phyloP scores from a whole-genome alignment of 306 rosid species.

The Cucumis hystrix region DNA sequence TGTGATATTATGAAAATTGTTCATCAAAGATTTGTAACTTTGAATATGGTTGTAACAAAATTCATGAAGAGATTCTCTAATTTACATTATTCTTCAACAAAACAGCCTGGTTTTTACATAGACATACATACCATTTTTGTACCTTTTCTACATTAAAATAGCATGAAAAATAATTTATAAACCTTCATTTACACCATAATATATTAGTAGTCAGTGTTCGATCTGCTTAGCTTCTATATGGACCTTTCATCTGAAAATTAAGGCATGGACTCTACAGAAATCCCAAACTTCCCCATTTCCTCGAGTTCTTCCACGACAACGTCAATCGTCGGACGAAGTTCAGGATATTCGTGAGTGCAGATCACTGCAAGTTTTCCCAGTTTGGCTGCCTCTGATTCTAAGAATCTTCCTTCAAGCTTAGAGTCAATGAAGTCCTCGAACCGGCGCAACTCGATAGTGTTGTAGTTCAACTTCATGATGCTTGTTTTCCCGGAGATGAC shows the following conservation, averaged over 20 bases:
- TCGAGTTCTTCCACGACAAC: slow-evolving; percentile 30
- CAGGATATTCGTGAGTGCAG: slow-evolving; percentile 59
- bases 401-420: slow-evolving; percentile 54
- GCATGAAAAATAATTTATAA: slow-evolving; percentile 1
- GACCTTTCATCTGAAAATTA: neutral
- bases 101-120: neutral
- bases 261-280: slow-evolving; percentile 3
- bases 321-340: slow-evolving; percentile 52
- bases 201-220: slow-evolving; percentile 7
- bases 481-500: slow-evolving; percentile 53
- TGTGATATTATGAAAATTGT: neutral
- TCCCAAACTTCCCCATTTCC: neutral
- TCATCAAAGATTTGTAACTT: neutral
- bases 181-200: slow-evolving; percentile 7
- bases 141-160: neutral
- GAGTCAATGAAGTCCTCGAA: slow-evolving; percentile 42
- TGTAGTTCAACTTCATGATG: slow-evolving; percentile 21
- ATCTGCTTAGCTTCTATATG: slow-evolving; percentile 1
- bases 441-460: slow-evolving; percentile 1
- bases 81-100: neutral
- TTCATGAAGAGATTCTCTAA: neutral
- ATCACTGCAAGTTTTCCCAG: slow-evolving; percentile 45
- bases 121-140: neutral
- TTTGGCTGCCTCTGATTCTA: slow-evolving; percentile 47
- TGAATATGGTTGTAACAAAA: neutral